Percentiles rank a stretch among this genome's conserved stretches.
Evolutionary conservation across 108 stramenopile species (phyloP).

Genomic region (Cyclotella cryptica): DNA sequence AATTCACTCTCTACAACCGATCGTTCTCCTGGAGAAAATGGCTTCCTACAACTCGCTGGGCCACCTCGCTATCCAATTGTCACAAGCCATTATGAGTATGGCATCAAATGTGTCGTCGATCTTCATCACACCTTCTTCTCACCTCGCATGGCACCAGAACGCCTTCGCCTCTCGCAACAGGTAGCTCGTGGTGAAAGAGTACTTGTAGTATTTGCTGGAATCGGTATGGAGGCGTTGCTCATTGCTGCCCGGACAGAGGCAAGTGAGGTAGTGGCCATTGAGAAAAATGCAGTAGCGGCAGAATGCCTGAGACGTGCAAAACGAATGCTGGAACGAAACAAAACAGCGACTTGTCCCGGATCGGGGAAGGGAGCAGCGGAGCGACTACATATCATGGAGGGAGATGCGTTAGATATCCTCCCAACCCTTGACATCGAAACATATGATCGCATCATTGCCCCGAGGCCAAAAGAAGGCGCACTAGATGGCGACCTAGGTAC

Average conservation of each 20-base stretch:
- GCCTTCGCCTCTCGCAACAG: constrained; percentile 81
- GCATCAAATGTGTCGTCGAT: constrained; percentile 88
- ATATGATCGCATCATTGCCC: constrained; percentile 85
- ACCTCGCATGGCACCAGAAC: constrained; percentile 85
- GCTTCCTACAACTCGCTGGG: constrained; percentile 74
- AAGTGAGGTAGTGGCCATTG: constrained; percentile 66
- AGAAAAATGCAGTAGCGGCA: constrained; percentile 78
- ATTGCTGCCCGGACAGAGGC: constrained; percentile 85
- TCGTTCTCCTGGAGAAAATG: constrained; percentile 71
- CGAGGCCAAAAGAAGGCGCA: constrained; percentile 84
- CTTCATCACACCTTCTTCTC: constrained; percentile 85
- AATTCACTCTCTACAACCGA: constrained; percentile 43
- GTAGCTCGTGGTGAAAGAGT: constrained; percentile 86
- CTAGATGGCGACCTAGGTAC: constrained; percentile 82
- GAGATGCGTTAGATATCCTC: constrained; percentile 75
- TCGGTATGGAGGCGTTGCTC: constrained; percentile 88
- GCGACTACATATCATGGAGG: constrained; percentile 73
- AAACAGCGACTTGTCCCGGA: constrained; percentile 68
- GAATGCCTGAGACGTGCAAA: constrained; percentile 68
- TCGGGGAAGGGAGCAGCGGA: constrained; percentile 68
- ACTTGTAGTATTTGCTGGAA: constrained; percentile 83
- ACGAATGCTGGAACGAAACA: constrained; percentile 81
- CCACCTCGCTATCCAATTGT: constrained; percentile 69
- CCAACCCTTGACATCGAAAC: constrained; percentile 48
- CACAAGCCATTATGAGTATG: constrained; percentile 83